A percentile compares a stretch with the other conserved stretches of the same genome.
Evolutionary conservation across 1,284 basidiomycete species (phyloP).

Genomic region (Trametes versicolor): DNA sequence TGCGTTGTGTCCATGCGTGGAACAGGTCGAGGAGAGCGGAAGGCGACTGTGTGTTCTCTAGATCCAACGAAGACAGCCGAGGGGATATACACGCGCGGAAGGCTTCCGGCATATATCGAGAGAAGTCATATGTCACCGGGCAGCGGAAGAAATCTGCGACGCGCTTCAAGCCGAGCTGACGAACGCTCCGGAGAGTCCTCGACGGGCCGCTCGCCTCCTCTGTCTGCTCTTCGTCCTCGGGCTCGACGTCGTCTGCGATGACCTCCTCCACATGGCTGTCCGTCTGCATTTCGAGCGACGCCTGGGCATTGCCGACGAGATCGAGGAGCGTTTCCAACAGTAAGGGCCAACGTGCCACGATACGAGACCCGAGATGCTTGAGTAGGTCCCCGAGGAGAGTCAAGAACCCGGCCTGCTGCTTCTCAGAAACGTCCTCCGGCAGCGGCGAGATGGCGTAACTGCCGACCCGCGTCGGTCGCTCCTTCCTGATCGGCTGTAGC

Average conservation of each 20-base stretch:
- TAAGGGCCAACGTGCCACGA: slow-evolving; percentile 76
- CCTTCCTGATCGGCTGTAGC: slow-evolving; percentile 78
- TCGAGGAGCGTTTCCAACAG: slow-evolving; percentile 76
- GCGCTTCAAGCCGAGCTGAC: slow-evolving; percentile 88
- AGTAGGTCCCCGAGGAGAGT: slow-evolving; percentile 87
- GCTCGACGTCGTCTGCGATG: slow-evolving; percentile 49
- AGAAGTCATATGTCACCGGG: slow-evolving; percentile 79
- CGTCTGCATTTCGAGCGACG: slow-evolving; percentile 50
- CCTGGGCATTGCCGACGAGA: slow-evolving; percentile 74
- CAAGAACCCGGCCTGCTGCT: slow-evolving; percentile 87
- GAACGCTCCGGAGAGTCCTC: slow-evolving; percentile 68
- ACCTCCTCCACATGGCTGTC: slow-evolving; percentile 41
- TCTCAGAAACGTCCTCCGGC: slow-evolving; percentile 56
- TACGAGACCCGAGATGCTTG: slow-evolving; percentile 79
- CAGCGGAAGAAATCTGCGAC: slow-evolving; percentile 89
- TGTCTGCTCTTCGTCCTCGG: slow-evolving; percentile 46
- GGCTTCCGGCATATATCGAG: slow-evolving; percentile 72
- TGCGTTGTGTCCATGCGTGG: slow-evolving; percentile 77
- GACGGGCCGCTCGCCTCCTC: slow-evolving; percentile 44
- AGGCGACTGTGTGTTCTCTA: slow-evolving; percentile 93
- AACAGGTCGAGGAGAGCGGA: slow-evolving; percentile 92
- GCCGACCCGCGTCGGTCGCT: slow-evolving; percentile 33
- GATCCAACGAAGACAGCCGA: slow-evolving; percentile 77
- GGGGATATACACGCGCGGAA: slow-evolving; percentile 86
- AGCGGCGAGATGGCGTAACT: slow-evolving; percentile 42